Conservation (phyloP, 2,329 filamentous ascomycete genomes). For the Colletotrichum falcatum region DNA sequence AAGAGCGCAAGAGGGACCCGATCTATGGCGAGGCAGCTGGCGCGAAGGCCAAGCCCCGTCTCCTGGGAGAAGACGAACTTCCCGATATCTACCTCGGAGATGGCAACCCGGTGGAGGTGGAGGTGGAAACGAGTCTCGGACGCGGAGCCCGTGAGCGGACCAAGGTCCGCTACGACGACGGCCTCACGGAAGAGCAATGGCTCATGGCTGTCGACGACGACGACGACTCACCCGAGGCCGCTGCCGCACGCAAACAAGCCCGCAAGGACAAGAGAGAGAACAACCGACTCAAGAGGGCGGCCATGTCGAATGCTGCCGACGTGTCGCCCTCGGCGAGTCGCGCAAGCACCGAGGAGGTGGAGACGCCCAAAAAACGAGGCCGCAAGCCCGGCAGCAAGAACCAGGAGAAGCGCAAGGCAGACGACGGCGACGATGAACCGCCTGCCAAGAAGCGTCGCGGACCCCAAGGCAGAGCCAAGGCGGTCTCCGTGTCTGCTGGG, state of each 20-base stretch:
- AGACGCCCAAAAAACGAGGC: constrained; percentile 83
- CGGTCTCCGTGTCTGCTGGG: constrained; percentile 43
- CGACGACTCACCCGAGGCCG: constrained; percentile 92
- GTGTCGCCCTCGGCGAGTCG: constrained; percentile 83
- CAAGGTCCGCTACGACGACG: constrained; percentile 95
- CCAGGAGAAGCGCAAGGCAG: constrained; percentile 88
- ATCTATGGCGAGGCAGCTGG: constrained; percentile 76
- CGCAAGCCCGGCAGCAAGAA: constrained; percentile 80
- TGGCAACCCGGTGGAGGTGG: constrained; percentile 82
- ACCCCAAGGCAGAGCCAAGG: constrained; percentile 76
- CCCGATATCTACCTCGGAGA: constrained; percentile 95
- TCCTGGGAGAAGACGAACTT: constrained; percentile 88
- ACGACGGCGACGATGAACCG: constrained; percentile 80
- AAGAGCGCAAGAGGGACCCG: constrained; percentile 74
- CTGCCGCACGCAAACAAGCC: constrained; percentile 89
- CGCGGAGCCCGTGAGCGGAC: constrained; percentile 96
- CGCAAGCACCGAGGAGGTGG: constrained; percentile 82
- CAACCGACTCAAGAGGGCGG: constrained; percentile 76
- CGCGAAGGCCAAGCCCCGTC: constrained; percentile 76
- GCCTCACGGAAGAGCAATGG: constrained; percentile 98
- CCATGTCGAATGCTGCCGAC: constrained; percentile 53
- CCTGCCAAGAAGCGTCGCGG: constrained; percentile 83
- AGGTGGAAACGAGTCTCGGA: constrained; percentile 79
- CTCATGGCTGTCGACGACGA: constrained; percentile 97
- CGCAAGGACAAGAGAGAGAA: constrained; percentile 82